Base-by-base conservation (phyloP, 2,329 filamentous ascomycete species). In the Sclerotinia sclerotiorum region DNA sequence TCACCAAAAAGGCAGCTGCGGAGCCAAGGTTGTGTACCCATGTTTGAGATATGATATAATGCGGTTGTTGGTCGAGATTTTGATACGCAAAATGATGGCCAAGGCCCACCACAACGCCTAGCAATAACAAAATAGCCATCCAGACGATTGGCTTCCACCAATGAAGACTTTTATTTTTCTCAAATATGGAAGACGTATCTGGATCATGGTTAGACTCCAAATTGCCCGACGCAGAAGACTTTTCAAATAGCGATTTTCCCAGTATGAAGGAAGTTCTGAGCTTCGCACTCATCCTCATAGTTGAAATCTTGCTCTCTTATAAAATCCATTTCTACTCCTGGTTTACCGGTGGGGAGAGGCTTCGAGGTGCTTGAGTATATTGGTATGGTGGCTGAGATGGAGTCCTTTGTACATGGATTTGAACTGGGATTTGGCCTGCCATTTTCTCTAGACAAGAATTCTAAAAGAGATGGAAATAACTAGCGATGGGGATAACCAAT, bases 21-120 rank as follows among this genome's bases (percentile, higher is more conserved):
- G 57, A 60, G 10, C 57, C 57, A 29, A 60, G 57, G 15, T 46
- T 60, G 24, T 60, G 39, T 3, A 42, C 39, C 24, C 57, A 60
- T n/a, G 39, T 46, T 46, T 60, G 57, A 19, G 57, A 60, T 10
- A 46, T 46, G 1, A 60, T n/a, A 10, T 35, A 27, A 15, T 42
- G 55, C n/a, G 55, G 55, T 44, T 57, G 32, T 27, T 24, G 55
- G 8, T 57, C 42, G 32, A 60, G 42, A 29, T 24, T 60, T 32
- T 60, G 57, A 2, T 46, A 60, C 21, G 57, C 39, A 32, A 60
- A 29, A 19, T 60, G 57, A 60, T 60, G 39, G 11, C 39, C 39
- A 46, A 60, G 39, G 24, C 24, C 42, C 27, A 60, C 42, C 8
- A 17, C 21, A 4, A 27, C 19, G 19, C 57, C 39, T 29, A 60